These are phyloP conservation scores for Heritiera fomes DNA, from an alignment of 345 rosid genomes.

Conservation along the genomic window DNA sequence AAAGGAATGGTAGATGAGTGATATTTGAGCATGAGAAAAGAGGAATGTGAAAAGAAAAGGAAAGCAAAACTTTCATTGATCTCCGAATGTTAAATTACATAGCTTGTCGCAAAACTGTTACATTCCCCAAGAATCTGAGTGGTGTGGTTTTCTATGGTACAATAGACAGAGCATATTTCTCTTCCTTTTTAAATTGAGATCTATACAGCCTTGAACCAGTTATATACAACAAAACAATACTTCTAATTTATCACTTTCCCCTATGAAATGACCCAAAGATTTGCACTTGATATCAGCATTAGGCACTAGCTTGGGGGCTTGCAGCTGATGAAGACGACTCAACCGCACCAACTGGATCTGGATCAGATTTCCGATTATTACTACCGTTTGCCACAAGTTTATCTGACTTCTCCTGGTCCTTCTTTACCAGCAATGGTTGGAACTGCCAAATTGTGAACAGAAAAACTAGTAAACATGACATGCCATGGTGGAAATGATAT, in stretches of 20 bases:
- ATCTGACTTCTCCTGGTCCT: constrained; percentile 59
- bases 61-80: neutral
- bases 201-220: neutral
- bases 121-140: neutral
- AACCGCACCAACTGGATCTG: constrained; percentile 45
- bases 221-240: neutral
- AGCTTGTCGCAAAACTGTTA: neutral
- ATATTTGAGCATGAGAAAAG: neutral
- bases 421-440: constrained; percentile 80
- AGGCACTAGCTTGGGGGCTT: constrained; percentile 35
- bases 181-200: neutral
- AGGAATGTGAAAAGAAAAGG: neutral
- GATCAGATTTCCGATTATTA: constrained; percentile 33
- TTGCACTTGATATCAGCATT: neutral
- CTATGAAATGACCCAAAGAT: neutral
- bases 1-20: neutral
- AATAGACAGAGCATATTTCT: neutral
- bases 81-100: neutral
- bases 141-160: neutral
- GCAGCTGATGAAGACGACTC: constrained; percentile 61
- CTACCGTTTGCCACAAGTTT: constrained; percentile 52
- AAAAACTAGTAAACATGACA: neutral
- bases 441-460: constrained; percentile 45
- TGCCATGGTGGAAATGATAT: neutral
- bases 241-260: neutral